Evolutionary conservation across 108 stramenopile species (phyloP), one percentile per base, ranked within the genome.

Genomic region (Asterionellopsis glacialis): DNA sequence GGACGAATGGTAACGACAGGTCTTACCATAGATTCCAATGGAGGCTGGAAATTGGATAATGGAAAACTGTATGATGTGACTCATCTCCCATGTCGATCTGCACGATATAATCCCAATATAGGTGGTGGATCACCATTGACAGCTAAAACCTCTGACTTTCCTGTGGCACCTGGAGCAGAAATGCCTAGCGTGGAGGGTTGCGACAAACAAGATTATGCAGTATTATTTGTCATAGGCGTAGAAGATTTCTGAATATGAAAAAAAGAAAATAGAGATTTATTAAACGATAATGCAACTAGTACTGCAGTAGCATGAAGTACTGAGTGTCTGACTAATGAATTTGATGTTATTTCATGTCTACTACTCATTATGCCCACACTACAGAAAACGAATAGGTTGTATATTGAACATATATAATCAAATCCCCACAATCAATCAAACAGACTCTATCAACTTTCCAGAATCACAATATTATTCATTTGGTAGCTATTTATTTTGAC

Each of bases 81-180:
- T 1, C 84, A 86, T 65, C 65, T 86, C 19, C 84, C 84, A 0
- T 86, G 84, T 57, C 80, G 84, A 48, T 71, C 76, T 14, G 84
- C 84, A 0, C 60, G 74, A 22, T 86, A 86, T 56, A 48, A 73
- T 61, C 40, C 72, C 56, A 25, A 16, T 5, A 13, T 12, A 0
- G 67, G 63, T 44, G 51, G 22, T n/a, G 75, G 78, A 12, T 64
- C 77, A 12, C 79, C 76, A 12, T 44, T 59, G 28, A 41, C 57
- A 13, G 80, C 81, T 39, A 72, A 69, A 18, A 52, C 51, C 1
- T 39, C 38, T 25, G 77, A 86, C 57, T 86, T 86, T 59, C 84
- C 84, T 0, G 84, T 86, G 13, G 41, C 41, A 27, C 81, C 84
- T 14, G 84, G 84, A 57, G 81, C 81, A 10, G 61, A 60, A 63